Conservation (phyloP, 176 grass and related monocot species). For the Miscanthus lutarioriparius region DNA sequence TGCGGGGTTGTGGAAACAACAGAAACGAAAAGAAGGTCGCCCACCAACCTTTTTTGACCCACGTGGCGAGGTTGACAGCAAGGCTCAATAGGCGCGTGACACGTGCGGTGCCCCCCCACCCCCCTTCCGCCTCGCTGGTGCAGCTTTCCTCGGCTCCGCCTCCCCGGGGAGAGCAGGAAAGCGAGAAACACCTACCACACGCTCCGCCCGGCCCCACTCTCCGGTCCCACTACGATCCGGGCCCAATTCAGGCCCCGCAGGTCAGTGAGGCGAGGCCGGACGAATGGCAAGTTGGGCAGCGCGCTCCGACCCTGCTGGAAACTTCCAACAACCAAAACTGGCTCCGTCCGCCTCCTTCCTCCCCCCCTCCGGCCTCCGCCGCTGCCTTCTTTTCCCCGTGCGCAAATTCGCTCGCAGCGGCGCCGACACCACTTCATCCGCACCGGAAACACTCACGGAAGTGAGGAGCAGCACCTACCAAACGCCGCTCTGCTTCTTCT, state of each 20-base stretch:
- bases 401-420: slow-evolving; percentile 21
- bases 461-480: neutral
- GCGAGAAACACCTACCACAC: neutral
- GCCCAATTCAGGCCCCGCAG: neutral
- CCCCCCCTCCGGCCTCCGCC: neutral
- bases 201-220: neutral
- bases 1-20: neutral
- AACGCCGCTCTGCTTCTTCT: neutral
- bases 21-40: neutral
- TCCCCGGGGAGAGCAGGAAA: neutral
- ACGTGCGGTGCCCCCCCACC: too few species aligned
- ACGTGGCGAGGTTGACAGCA: neutral
- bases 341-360: neutral
- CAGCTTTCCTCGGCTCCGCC: neutral
- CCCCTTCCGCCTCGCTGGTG: neutral
- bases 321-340: slow-evolving; percentile 22
- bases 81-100: neutral
- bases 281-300: neutral
- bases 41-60: neutral
- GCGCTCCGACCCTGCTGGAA: slow-evolving; percentile 8
- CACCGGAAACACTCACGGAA: neutral
- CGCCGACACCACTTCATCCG: neutral
- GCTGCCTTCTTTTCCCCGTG: neutral
- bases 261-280: neutral
- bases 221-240: neutral